Evolutionary conservation across 2,329 filamentous ascomycete species (phyloP), one percentile per base, ranked within the genome.

Genomic region (Cordyceps pruinosa): DNA sequence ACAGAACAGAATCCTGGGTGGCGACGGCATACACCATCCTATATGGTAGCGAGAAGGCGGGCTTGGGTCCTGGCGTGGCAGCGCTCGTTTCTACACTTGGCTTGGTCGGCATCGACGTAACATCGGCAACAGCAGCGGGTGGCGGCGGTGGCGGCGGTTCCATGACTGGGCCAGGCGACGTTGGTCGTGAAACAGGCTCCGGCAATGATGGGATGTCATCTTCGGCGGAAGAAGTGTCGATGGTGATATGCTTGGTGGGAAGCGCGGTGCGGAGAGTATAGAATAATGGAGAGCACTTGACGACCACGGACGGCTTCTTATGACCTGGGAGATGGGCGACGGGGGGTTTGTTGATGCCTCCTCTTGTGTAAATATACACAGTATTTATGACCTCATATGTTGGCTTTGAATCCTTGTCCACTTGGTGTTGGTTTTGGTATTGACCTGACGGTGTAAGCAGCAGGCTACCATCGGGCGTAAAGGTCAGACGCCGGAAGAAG

Each of bases 1-100:
- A 80, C 44, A 97, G 77, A 4, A 99, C 89, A 0, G 94, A 89
- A 72, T 99, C 94, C 69, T 97, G 93, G 0, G 94, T 99, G 8
- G 94, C 95, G 37, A 99, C 93, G 4, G 93, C 94, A 72, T 97
- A 99, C 0, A 99, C 82, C 77, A 99, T 91, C 26, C 94, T 87
- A 70, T 99, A 97, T 1, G 91, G 88, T 45, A 99, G 76, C 3
- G 86, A 83, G 71, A 99, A 97, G 1, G 88, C 87, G 23, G 88
- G 79, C 57, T 81, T 84, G 3, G 85, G 82, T 6, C 84, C 83
- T 19, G 84, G 77, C 6, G 79, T 74, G 30, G 81, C 74, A 4
- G 74, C 69, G 15, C 72, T 73, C 2, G 76, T 73, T 58, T 83
- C 81, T 9, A 60, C 57, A 1, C 46, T 81, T 72, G 55, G 68